These are phyloP conservation scores for Metschnikowia lunata DNA, from an alignment of 805 yeast genomes.

Conservation along the genomic window DNA sequence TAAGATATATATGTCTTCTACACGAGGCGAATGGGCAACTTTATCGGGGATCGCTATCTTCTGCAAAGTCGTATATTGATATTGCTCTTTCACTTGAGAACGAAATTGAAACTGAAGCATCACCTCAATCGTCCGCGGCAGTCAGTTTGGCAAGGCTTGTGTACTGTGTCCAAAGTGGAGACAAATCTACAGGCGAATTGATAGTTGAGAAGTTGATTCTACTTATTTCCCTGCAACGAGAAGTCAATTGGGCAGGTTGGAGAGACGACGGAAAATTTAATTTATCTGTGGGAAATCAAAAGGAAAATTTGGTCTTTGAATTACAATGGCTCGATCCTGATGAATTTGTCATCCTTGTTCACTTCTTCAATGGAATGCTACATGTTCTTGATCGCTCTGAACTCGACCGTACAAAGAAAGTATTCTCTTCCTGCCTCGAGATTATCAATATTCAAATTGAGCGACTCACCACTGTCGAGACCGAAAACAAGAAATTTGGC, in stretches of 20 bases:
- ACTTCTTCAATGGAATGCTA: conserved; percentile 40
- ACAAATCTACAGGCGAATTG: conserved; percentile 20
- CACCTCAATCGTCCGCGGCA: conserved; percentile 32
- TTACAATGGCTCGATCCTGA: conserved; percentile 41
- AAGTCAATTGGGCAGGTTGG: conserved; percentile 26
- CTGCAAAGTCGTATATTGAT: conserved; percentile 16
- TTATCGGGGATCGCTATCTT: conserved; percentile 23
- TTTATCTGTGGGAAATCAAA: background rate
- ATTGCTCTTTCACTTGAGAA: conserved; percentile 10
- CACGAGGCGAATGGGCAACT: conserved; percentile 28
- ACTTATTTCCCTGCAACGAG: conserved; percentile 17
- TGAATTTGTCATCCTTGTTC: conserved; percentile 39
- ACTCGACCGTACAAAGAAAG: conserved; percentile 29
- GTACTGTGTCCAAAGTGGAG: conserved; percentile 25
- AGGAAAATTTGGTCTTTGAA: conserved; percentile 15
- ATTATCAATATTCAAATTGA: conserved; percentile 9
- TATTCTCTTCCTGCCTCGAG: conserved; percentile 33
- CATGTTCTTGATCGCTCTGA: conserved; percentile 34
- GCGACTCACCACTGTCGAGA: conserved; percentile 4
- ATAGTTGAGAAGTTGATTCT: conserved; percentile 18
- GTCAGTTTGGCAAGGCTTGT: conserved; percentile 22
- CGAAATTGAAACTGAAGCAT: background rate
- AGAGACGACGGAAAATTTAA: conserved; percentile 22
- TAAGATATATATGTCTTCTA: conserved; percentile 23
- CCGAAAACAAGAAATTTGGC: conserved; percentile 4